Evolutionary conservation across 495 filamentous ascomycete species (phyloP), one percentile per base, ranked within the genome.

Genomic region (Penicillium atrosanguineum): DNA sequence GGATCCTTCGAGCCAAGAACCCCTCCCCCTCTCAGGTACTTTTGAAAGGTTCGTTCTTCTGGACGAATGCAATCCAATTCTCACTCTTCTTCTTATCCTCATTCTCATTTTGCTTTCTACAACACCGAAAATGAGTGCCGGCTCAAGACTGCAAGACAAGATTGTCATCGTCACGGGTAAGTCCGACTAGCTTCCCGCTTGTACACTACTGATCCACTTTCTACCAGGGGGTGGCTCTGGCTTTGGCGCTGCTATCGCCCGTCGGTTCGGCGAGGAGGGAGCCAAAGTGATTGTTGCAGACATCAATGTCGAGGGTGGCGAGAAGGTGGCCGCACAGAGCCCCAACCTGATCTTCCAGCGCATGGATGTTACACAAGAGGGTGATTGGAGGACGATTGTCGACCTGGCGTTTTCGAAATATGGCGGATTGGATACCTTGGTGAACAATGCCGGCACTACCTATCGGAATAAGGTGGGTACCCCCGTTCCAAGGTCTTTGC

Each of bases 151-250:
- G 19, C 77, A 84, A 44, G 91, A 89, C 71, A 98, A 97, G 75
- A 95, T 95, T 72, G 89, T 89, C 68, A 85, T 98, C 57, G 82
- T 98, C 63, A 98, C 94, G 18, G 93, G 93, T 67, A 56, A 42
- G 55, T 19, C 48, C 16, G 15, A 14, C 21, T 19, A 34, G 23
- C 7, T n/a, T 20, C 23, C 40, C 21, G 21, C 1, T 25, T 44
- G 11, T 6, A 20, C n/a, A 19, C 7, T 16, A 5, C 19, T 19
- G 38, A 40, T 7, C 38, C 18, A 25, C 14, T 9, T 16, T 26
- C 4, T 25, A 29, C 21, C 45, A 81, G 69, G 83, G 16, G 74
- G 75, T 19, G 81, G 78, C 7, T 81, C 77, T 5, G 83, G 83
- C 21, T 86, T 84, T 51, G 83, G 83, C 18, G 74, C 73, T 40